These are phyloP conservation scores for Nannochloris sp. DNA, from an alignment of 139 green algal genomes.

Conservation along the genomic window DNA sequence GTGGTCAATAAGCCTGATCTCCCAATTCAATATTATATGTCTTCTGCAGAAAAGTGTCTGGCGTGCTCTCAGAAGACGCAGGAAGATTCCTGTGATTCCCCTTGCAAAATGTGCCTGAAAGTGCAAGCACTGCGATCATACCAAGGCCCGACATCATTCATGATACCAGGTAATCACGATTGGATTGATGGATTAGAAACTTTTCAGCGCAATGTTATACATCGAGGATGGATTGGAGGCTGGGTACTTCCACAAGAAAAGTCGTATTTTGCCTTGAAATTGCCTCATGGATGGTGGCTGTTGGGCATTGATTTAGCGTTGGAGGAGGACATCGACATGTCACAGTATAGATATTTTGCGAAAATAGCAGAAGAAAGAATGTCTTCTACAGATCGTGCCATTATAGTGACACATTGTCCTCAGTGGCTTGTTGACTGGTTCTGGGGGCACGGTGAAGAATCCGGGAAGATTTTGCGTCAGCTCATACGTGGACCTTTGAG, in stretches of 20 bases:
- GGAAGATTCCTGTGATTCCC: neutral
- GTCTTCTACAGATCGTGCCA: conserved; percentile 51
- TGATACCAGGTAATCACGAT: conserved; percentile 78
- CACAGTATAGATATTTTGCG: conserved; percentile 80
- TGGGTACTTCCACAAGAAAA: conserved; percentile 75
- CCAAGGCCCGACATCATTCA: conserved; percentile 60
- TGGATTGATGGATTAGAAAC: conserved; percentile 79
- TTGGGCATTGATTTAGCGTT: conserved; percentile 82
- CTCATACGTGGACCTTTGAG: conserved; percentile 66
- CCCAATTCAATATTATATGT: conserved; percentile 4
- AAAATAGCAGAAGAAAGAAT: conserved; percentile 70
- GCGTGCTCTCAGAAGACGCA: neutral
- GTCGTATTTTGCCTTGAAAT: conserved; percentile 75
- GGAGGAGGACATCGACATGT: conserved; percentile 65
- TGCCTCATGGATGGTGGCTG: conserved; percentile 81
- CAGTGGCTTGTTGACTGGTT: conserved; percentile 81
- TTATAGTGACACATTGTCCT: conserved; percentile 83
- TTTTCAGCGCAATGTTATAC: conserved; percentile 64
- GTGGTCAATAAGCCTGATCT: conserved; percentile 66
- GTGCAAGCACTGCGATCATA: conserved; percentile 43
- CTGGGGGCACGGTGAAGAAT: conserved; percentile 21
- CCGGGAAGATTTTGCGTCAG: conserved; percentile 62
- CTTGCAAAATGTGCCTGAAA: conserved; percentile 20
- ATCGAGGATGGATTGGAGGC: conserved; percentile 79
- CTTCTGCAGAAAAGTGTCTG: neutral